phyloP scores from a whole-genome alignment of 2,329 filamentous ascomycete genomes.

The Scedosporium minutisporum region DNA sequence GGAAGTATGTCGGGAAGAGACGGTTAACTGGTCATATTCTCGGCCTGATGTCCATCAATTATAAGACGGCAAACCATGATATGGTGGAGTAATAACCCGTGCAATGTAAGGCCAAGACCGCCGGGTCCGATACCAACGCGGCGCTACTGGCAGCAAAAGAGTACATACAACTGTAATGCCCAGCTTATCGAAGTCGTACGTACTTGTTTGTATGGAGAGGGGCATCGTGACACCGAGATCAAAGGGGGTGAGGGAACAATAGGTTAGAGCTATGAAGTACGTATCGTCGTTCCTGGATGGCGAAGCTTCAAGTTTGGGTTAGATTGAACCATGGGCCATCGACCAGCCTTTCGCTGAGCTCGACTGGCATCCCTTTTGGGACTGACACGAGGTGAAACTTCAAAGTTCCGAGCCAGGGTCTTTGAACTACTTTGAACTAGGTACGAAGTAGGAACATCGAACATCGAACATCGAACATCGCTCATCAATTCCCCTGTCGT shows the following conservation, averaged over 20 bases:
- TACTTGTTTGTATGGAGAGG: too few species aligned
- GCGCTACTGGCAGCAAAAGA: background rate
- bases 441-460: too few species aligned
- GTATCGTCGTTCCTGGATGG: background rate
- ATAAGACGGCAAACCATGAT: background rate
- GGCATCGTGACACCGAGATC: too few species aligned
- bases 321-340: background rate
- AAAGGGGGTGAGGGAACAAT: too few species aligned
- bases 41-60: background rate
- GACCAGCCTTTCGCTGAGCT: background rate
- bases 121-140: background rate
- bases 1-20: background rate
- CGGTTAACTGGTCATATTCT: background rate
- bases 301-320: background rate
- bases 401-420: background rate
- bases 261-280: background rate
- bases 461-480: too few species aligned
- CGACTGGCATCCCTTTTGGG: background rate
- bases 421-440: too few species aligned
- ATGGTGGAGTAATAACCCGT: background rate
- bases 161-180: background rate
- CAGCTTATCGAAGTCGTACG: too few species aligned
- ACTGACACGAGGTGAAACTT: background rate
- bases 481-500: too few species aligned
- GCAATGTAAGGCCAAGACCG: background rate